Base-by-base conservation (phyloP, 345 rosid species). In the Triadica sebifera region DNA sequence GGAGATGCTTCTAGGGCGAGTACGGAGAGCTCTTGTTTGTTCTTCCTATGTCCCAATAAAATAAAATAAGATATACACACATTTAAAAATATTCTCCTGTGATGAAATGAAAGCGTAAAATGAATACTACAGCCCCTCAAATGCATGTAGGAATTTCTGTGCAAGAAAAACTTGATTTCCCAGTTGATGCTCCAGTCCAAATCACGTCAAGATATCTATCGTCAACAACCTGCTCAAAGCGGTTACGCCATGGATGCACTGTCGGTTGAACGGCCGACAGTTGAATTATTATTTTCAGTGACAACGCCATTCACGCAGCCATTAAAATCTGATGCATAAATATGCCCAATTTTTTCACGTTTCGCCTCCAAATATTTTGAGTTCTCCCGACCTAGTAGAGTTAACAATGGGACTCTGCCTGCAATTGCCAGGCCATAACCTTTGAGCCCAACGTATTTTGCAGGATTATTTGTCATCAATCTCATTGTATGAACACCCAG, bases 401-500 rank as follows among this genome's bases (percentile, higher is more conserved):
- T 74, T 24, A 79, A 5, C 58, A 74, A 72, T 29, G 82, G 76
- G 46, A 70, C 78, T 58, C 82, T 79, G 66, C 82, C 82, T 46
- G 73, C 75, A 56, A 75, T 62, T 38, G 75, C 67, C 67, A 79
- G 64, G 20, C 78, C 82, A 58, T 79, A 79, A 41, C 79, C 79
- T 60, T 79, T 79, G 72, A 79, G 82, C 39, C 82, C 82, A 12
- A 75, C 57, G 19, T 79, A 79, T 75, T 66, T 71, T 70, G 78
- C 55, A 16, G 79, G 76, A 60, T 79, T 79, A 47, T 79, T 79
- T 65, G 82, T 79, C 78, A 79, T 79, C 72, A 79, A 59, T 61
- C 34, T 70, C 82, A 79, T 70, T 37, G 82, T 75, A 16, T 55
- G 75, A 67, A 70, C 82, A 8, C 82, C 82, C 62, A 75, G 50